phyloP scores from a whole-genome alignment of 192 early-diverging fungal species.

The Coemansia sp. region DNA sequence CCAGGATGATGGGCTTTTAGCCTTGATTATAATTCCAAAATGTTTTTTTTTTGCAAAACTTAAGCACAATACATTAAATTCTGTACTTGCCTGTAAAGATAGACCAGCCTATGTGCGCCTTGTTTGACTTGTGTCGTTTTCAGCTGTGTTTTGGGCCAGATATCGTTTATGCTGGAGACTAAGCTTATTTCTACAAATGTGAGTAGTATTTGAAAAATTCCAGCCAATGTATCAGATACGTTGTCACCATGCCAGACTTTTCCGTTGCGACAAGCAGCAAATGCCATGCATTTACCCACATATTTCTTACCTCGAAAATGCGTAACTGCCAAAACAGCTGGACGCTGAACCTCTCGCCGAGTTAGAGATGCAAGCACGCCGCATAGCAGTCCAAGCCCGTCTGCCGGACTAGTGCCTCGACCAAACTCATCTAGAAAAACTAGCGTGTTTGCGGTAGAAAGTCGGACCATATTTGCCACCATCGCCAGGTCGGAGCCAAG shows the following conservation, averaged over 20 bases:
- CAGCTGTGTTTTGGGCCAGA: slow-evolving; percentile 19
- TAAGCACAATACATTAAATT: neutral
- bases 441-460: slow-evolving; percentile 12
- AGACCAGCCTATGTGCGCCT: slow-evolving; percentile 11
- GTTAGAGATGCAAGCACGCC: slow-evolving; percentile 65
- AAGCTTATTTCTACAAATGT: slow-evolving; percentile 22
- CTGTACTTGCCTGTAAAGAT: slow-evolving; percentile 35
- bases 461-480: slow-evolving; percentile 14
- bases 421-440: slow-evolving; percentile 51
- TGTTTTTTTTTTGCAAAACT: too few relatives aligned
- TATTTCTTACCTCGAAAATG: slow-evolving; percentile 78
- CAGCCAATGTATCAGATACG: neutral
- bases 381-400: slow-evolving; percentile 81
- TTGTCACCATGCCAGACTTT: neutral
- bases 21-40: neutral
- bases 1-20: neutral
- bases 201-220: neutral
- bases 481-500: slow-evolving; percentile 26
- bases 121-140: slow-evolving; percentile 21
- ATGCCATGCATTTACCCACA: neutral
- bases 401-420: slow-evolving; percentile 46
- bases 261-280: neutral
- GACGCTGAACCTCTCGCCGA: slow-evolving; percentile 49
- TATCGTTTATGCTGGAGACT: slow-evolving; percentile 5
- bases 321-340: slow-evolving; percentile 74